A percentile compares a stretch with the other conserved stretches of the same genome.
Conservation (phyloP, 345 rosid species). For the Lumnitzera littorea region DNA sequence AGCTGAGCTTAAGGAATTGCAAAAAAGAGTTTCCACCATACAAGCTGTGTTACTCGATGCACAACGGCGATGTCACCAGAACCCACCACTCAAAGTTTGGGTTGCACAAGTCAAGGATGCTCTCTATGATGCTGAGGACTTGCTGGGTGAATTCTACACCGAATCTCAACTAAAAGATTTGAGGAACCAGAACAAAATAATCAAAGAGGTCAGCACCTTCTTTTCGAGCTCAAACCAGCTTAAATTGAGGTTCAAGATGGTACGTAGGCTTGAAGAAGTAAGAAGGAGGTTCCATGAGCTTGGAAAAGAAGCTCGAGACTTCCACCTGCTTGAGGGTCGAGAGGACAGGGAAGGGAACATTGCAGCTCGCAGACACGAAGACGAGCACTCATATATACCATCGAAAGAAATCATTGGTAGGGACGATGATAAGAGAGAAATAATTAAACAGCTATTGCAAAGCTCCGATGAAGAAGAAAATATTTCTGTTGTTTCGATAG, state of each 20-base stretch:
- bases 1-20: constrained; percentile 7
- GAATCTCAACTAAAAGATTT: constrained; percentile 3
- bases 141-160: constrained; percentile 21
- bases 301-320: not conserved
- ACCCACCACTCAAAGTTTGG: constrained; percentile 17
- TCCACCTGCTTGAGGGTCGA: not conserved
- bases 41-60: constrained; percentile 15
- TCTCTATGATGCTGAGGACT: constrained; percentile 26
- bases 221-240: constrained; percentile 1
- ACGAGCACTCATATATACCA: constrained; percentile 1
- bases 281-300: not conserved
- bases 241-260: not conserved
- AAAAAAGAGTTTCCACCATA: not conserved
- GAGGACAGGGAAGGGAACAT: not conserved
- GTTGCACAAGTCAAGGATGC: constrained; percentile 19
- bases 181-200: not conserved
- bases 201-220: constrained; percentile 8
- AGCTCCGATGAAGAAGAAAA: not conserved
- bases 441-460: not conserved
- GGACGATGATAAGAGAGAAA: not conserved
- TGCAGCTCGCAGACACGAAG: not conserved
- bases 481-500: constrained; percentile 9
- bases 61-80: constrained; percentile 1
- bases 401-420: not conserved
- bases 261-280: not conserved